Conservation (phyloP, 345 rosid genomes). For the Citrus sp. region DNA sequence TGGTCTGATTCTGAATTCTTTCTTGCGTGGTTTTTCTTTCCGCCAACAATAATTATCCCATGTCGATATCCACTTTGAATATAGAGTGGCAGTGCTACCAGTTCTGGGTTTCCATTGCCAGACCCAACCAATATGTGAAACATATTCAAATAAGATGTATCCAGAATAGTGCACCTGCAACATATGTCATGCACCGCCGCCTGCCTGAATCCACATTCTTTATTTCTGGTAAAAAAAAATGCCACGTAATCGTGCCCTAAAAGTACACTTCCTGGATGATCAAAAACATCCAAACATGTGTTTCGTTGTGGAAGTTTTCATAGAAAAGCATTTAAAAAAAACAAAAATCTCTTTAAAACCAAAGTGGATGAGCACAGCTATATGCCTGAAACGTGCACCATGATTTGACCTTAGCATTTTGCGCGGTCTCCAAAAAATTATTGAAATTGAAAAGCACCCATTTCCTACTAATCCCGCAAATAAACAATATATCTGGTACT, state of each 20-base stretch:
- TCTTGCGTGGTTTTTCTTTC: no score
- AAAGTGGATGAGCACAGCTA: conserved; percentile 1
- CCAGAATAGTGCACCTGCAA: background rate
- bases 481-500: background rate
- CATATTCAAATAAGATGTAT: background rate
- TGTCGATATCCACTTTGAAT: no score
- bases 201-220: background rate
- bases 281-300: background rate
- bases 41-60: no score
- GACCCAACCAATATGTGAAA: background rate
- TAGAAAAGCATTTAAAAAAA: background rate
- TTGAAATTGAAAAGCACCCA: conserved; percentile 11
- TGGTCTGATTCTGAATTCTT: no score
- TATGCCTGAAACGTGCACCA: conserved; percentile 1
- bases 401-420: background rate
- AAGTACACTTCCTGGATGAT: conserved; percentile 7
- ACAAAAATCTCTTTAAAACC: conserved; percentile 1
- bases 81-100: no score
- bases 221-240: conserved; percentile 14
- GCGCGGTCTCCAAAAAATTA: conserved; percentile 5
- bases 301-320: background rate
- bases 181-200: background rate
- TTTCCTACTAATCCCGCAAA: conserved; percentile 8
- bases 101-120: no score
- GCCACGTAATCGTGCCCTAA: conserved; percentile 3